These are phyloP conservation scores for Aspergillus fumigatus DNA, from an alignment of 2,329 filamentous ascomycete species.

Conservation along the genomic window DNA sequence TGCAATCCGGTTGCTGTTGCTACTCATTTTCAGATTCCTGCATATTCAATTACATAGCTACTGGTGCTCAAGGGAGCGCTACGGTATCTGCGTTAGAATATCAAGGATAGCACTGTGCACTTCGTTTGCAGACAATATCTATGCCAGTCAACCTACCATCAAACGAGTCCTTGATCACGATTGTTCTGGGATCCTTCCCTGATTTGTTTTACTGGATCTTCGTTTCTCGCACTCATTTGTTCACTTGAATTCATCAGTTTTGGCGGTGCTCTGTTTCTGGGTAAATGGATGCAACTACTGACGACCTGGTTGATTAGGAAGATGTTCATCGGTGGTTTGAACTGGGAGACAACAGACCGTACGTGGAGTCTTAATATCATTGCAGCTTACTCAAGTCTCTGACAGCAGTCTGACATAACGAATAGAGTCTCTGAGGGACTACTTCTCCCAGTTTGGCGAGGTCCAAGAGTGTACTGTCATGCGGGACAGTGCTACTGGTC, in stretches of 20 bases:
- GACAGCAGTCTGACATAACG: constrained; percentile 22
- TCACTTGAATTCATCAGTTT: neutral
- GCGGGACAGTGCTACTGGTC: constrained; percentile 88
- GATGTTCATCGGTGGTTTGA: constrained; percentile 98
- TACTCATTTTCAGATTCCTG: neutral
- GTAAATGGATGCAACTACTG: constrained; percentile 21
- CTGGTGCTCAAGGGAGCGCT: neutral
- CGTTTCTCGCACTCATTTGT: neutral
- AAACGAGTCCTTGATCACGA: neutral
- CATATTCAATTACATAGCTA: neutral
- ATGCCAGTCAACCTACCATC: neutral
- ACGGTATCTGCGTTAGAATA: neutral
- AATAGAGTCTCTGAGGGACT: constrained; percentile 88
- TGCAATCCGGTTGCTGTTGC: neutral
- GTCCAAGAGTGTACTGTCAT: constrained; percentile 99
- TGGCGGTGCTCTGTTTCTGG: neutral
- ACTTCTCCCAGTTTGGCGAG: constrained; percentile 97
- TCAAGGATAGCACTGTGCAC: neutral
- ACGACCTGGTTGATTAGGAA: constrained; percentile 60
- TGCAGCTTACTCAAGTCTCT: constrained; percentile 2
- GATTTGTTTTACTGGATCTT: neutral
- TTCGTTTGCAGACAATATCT: neutral
- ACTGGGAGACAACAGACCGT: constrained; percentile 99
- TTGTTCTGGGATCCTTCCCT: neutral
- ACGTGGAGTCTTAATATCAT: constrained; percentile 42